Evolutionary conservation across 2,329 filamentous ascomycete species (phyloP).

Genomic region (Talaromyces marneffei): DNA sequence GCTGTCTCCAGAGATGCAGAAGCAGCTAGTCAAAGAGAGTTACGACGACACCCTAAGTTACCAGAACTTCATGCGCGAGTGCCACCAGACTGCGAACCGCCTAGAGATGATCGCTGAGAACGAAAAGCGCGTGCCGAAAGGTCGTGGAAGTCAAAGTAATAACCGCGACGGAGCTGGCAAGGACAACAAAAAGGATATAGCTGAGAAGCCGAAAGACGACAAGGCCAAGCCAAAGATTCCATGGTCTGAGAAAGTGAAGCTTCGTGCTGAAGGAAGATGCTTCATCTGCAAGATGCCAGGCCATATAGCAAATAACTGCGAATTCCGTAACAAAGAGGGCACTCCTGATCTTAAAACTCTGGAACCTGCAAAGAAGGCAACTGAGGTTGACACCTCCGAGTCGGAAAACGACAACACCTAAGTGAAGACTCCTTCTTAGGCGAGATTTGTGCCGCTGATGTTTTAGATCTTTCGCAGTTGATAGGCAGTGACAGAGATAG

Average conservation of each 20-base stretch:
- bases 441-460: no score
- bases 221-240: not conserved
- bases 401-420: no score
- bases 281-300: slow-evolving; percentile 3
- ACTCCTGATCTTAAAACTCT: no score
- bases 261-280: not conserved
- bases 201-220: no score
- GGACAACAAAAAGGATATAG: not conserved
- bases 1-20: not conserved
- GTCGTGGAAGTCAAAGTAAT: not conserved
- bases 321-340: no score
- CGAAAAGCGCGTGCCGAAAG: not conserved
- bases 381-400: no score
- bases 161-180: not conserved
- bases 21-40: not conserved
- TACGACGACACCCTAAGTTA: not conserved
- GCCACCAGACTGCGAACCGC: not conserved
- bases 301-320: no score
- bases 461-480: no score
- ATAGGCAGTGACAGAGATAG: no score
- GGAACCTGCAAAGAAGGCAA: no score
- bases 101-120: not conserved
- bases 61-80: not conserved
- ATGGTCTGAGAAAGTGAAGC: not conserved
- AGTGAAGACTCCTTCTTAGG: no score